Conservation (phyloP, 208 protist species). For the Wallacemonas sp. region DNA sequence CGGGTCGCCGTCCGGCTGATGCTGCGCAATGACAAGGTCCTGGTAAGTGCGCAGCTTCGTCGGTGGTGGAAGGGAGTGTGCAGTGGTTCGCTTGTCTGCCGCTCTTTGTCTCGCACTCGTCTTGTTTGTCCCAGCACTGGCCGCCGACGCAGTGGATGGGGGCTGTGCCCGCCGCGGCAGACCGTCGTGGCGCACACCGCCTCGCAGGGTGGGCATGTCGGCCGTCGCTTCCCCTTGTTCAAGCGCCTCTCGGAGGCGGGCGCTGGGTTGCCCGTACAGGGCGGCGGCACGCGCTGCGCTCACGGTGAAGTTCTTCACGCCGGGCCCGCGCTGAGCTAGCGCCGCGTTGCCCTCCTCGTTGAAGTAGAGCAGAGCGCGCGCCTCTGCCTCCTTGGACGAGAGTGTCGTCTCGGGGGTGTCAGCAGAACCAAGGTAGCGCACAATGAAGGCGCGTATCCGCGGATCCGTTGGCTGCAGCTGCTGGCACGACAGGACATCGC, state of each 20-base stretch:
- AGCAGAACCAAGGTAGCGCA: slow-evolving; percentile 59
- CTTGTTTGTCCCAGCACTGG: background rate
- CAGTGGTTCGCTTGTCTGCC: too few relatives aligned
- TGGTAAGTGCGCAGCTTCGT: slow-evolving; percentile 1
- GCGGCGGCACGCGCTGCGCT: slow-evolving; percentile 14
- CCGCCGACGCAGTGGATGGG: background rate
- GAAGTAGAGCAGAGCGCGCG: slow-evolving; percentile 7
- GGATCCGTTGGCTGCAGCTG: slow-evolving; percentile 60
- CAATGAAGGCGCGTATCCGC: slow-evolving; percentile 68
- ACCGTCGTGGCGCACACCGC: too few relatives aligned
- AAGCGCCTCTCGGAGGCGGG: slow-evolving; percentile 11
- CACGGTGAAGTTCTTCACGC: background rate
- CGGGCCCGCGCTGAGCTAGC: background rate
- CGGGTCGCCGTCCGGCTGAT: background rate
- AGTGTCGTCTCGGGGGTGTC: slow-evolving; percentile 20
- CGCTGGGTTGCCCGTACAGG: slow-evolving; percentile 28
- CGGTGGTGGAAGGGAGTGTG: background rate
- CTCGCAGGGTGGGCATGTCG: too few relatives aligned
- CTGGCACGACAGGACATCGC: slow-evolving; percentile 85
- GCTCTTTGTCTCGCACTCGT: background rate
- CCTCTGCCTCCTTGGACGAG: background rate
- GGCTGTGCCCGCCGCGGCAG: too few relatives aligned
- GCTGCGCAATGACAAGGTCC: slow-evolving; percentile 1
- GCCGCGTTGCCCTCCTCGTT: background rate
- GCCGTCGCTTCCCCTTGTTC: too few relatives aligned